A percentile compares a stretch with the other conserved stretches of the same genome.
Evolutionary conservation across 2,329 filamentous ascomycete genomes (phyloP).

Genomic region (Westerdykella ornata): DNA sequence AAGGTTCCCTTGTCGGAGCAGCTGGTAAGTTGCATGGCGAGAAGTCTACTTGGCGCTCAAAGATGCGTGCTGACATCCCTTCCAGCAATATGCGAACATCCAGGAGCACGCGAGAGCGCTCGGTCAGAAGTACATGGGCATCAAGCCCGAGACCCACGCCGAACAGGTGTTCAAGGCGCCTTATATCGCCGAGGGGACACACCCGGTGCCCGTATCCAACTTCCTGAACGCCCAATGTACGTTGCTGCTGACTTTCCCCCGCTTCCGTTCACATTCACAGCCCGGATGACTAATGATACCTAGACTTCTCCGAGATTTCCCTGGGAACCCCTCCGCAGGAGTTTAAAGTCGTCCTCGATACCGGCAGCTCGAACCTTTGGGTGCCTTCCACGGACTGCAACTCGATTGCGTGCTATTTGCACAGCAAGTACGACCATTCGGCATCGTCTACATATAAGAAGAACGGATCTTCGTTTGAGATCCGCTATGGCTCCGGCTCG

Average conservation of each 20-base stretch:
- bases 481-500: constrained; percentile 90
- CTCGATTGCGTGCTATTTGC: constrained; percentile 96
- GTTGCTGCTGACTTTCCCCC: constrained; percentile 30
- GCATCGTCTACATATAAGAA: constrained; percentile 85
- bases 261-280: neutral
- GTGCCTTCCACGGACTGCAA: constrained; percentile 84
- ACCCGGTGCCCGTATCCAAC: constrained; percentile 88
- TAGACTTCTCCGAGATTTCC: constrained; percentile 91
- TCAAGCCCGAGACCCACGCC: constrained; percentile 60
- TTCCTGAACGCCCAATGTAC: constrained; percentile 98
- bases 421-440: constrained; percentile 91
- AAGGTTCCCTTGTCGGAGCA: constrained; percentile 91
- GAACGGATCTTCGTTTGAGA: constrained; percentile 89
- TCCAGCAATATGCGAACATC: constrained; percentile 68
- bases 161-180: constrained; percentile 75
- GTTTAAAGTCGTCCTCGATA: constrained; percentile 99
- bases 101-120: constrained; percentile 74
- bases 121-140: constrained; percentile 93
- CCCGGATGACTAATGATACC: constrained; percentile 13
- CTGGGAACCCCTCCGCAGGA: constrained; percentile 86
- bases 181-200: constrained; percentile 58
- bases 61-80: constrained; percentile 16
- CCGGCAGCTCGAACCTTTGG: constrained; percentile 98
- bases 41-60: constrained; percentile 1
- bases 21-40: constrained; percentile 58